Base-by-base conservation (phyloP, 2,329 filamentous ascomycete genomes). In the Exophiala alcalophila region DNA sequence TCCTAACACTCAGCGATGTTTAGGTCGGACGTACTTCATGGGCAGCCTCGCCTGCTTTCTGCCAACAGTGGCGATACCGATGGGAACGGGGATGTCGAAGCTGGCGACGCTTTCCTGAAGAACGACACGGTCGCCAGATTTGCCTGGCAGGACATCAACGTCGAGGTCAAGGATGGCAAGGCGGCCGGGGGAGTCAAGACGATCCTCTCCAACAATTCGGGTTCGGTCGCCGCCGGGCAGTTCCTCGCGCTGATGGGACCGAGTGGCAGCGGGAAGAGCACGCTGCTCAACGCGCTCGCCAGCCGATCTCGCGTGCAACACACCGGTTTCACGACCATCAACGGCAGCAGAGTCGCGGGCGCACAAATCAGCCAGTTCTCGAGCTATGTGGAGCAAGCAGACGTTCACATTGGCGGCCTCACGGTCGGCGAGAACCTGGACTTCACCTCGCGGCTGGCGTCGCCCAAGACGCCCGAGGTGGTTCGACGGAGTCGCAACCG, bases 331-430 rank as follows among this genome's bases (percentile, higher is more conserved):
- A 61, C 69, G 3, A 69, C 80, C 10, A 70, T 76, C 41, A 71
- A 86, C 53, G 89, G 92, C 61, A 84, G 84, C 20, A 61, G 59
- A 2, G 57, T 65, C 3, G 65, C 80, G 3, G 72, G 78, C 1
- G 61, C 69, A 5, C 68, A 69, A 0, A 83, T 91, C 54, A 77
- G 80, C 12, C 71, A 77, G 33, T 71, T 91, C 35, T 83, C 78
- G 40, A 80, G 80, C 32, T 94, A 89, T 59, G 88, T 94, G 14
- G 88, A 94, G 67, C 88, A 94, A 62, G 86, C 94, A 53, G 88
- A 94, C 68, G 83, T 85, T 1, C 72, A 94, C 8, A 84, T 91
- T 36, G 88, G 87, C 4, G 83, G 83, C 0, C 69, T 94, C 51
- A 94, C 87, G 0, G 84, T 91, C 6, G 72, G 76, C 18, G 88